A percentile compares a stretch with the other conserved stretches of the same genome.
Evolutionary conservation across 768 basidiomycete species (phyloP).

Genomic region (Hygrocybe punicea): DNA sequence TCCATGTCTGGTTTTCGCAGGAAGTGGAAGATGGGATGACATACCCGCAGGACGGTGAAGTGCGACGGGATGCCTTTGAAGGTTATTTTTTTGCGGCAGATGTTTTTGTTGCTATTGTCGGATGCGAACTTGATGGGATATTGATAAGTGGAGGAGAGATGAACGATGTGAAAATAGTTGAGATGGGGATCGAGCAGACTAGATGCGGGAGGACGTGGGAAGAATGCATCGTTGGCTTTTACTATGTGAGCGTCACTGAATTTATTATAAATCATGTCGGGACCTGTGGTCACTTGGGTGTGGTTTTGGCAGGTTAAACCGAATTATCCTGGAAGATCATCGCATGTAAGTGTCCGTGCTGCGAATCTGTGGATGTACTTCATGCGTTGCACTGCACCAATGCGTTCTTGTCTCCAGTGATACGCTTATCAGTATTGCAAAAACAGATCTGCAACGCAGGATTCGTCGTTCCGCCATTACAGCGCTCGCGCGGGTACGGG

Average conservation of each 20-base stretch:
- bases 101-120: constrained; percentile 63
- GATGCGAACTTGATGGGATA: constrained; percentile 11
- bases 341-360: constrained; percentile 86
- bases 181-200: constrained; percentile 41
- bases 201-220: constrained; percentile 57
- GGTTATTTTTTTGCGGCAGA: constrained; percentile 77
- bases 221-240: constrained; percentile 70
- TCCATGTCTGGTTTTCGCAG: constrained; percentile 59
- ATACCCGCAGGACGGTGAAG: constrained; percentile 77
- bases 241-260: constrained; percentile 63
- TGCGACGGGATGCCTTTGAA: constrained; percentile 54
- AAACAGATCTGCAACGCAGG: constrained; percentile 85
- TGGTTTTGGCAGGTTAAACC: constrained; percentile 59
- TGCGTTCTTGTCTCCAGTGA: neutral
- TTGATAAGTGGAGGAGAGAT: constrained; percentile 21
- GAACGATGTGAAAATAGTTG: constrained; percentile 20
- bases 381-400: neutral
- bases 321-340: constrained; percentile 87
- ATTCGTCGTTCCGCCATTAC: constrained; percentile 68
- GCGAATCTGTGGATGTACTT: neutral
- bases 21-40: constrained; percentile 75
- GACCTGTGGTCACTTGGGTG: too few relatives aligned
- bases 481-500: constrained; percentile 68
- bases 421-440: neutral
- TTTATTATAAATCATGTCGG: too few relatives aligned